A percentile compares a stretch with the other conserved stretches of the same genome.
Conservation (phyloP, 768 basidiomycete species). For the Exsudoporus frostii region DNA sequence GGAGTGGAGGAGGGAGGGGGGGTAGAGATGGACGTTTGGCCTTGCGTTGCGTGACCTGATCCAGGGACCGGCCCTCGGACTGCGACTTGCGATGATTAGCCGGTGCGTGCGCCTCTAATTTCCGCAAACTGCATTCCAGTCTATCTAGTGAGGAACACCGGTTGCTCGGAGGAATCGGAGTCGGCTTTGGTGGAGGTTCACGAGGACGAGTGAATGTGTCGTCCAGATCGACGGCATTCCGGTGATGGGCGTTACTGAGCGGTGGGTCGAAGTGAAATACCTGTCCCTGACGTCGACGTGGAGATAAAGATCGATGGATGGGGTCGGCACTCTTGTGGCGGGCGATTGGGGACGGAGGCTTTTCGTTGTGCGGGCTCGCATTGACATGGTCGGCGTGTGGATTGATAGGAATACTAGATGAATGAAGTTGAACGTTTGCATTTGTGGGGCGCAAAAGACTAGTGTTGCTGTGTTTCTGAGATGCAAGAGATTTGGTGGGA, state of each 20-base stretch:
- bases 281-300: conserved; percentile 25
- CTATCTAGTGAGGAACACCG: conserved; percentile 32
- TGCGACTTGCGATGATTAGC: conserved; percentile 21
- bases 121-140: conserved; percentile 33
- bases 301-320: conserved; percentile 4
- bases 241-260: background rate
- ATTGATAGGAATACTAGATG: background rate
- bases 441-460: background rate
- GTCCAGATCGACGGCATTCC: conserved; percentile 1
- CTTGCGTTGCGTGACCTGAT: background rate
- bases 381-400: background rate
- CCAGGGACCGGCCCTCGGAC: conserved; percentile 9
- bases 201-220: conserved; percentile 16
- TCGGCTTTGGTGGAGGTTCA: conserved; percentile 23
- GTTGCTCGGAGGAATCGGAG: conserved; percentile 5
- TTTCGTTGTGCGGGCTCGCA: background rate
- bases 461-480: conserved; percentile 7
- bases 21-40: conserved; percentile 23
- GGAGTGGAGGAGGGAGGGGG: conserved; percentile 6
- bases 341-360: background rate
- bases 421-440: background rate
- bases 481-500: conserved; percentile 20
- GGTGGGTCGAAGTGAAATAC: conserved; percentile 20
- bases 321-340: conserved; percentile 7
- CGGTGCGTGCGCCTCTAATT: conserved; percentile 31